phyloP scores from a whole-genome alignment of 1,284 basidiomycete genomes.

The Heterobasidion occidentale region DNA sequence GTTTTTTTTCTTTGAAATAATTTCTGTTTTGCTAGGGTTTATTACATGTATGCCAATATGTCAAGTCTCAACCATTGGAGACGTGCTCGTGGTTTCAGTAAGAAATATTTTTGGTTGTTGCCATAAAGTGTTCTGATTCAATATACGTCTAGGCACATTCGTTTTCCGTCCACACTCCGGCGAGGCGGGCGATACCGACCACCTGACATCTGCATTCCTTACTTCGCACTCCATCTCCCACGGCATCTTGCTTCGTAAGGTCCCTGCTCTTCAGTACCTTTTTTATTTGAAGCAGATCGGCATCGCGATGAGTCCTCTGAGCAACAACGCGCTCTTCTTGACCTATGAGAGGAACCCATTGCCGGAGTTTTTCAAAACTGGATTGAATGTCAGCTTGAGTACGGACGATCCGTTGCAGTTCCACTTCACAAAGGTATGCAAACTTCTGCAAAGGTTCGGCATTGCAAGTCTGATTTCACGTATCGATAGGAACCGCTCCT shows the following conservation, averaged over 20 bases:
- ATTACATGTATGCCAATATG: constrained; percentile 98
- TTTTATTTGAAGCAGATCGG: constrained; percentile 98
- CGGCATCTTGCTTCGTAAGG: constrained; percentile 95
- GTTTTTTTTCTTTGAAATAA: background rate
- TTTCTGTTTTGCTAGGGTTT: constrained; percentile 54
- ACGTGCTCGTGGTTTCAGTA: constrained; percentile 83
- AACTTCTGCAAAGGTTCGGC: background rate
- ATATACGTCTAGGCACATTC: constrained; percentile 67
- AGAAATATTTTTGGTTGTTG: background rate
- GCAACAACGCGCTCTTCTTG: constrained; percentile 96
- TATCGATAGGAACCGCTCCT: constrained; percentile 75
- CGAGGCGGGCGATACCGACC: constrained; percentile 98
- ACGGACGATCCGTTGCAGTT: constrained; percentile 96
- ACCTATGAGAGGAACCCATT: constrained; percentile 97
- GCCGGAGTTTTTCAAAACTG: constrained; percentile 94
- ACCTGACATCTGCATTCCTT: constrained; percentile 92
- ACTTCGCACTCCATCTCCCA: constrained; percentile 98
- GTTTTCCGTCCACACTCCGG: constrained; percentile 96
- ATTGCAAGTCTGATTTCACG: background rate
- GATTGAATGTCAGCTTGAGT: constrained; percentile 93
- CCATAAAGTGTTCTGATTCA: constrained; percentile 3
- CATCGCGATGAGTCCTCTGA: constrained; percentile 96
- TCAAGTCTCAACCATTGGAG: constrained; percentile 94
- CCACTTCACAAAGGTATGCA: constrained; percentile 85
- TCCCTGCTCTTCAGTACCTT: constrained; percentile 88